Conservation (phyloP, 2,329 filamentous ascomycete genomes). For the Periglandula ipomoeae region DNA sequence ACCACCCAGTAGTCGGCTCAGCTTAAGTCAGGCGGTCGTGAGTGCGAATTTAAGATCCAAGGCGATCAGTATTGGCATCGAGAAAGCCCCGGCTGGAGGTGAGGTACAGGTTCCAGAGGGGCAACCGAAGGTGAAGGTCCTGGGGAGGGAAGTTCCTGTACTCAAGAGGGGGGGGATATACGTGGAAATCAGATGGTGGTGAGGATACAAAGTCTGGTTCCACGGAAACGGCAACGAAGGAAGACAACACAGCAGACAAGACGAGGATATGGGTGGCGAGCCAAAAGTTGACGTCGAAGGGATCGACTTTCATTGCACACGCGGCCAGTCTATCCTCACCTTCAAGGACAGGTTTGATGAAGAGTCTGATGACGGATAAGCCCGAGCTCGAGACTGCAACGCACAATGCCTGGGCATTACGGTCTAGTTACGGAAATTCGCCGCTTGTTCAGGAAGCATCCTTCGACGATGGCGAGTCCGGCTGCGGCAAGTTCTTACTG, state of each 20-base stretch:
- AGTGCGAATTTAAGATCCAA: slow-evolving; percentile 72
- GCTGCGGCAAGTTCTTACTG: slow-evolving; percentile 48
- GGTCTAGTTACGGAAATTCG: slow-evolving; percentile 26
- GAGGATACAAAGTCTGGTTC: background rate
- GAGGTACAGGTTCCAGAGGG: slow-evolving; percentile 66
- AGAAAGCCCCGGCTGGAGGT: slow-evolving; percentile 54
- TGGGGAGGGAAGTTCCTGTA: slow-evolving; percentile 66
- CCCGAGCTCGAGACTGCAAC: slow-evolving; percentile 42
- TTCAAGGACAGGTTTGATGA: slow-evolving; percentile 34
- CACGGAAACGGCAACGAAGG: background rate
- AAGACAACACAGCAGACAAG: slow-evolving; percentile 7
- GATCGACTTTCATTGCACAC: slow-evolving; percentile 50
- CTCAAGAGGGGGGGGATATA: slow-evolving; percentile 71
- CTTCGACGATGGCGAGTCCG: slow-evolving; percentile 53
- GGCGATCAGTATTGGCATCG: slow-evolving; percentile 65
- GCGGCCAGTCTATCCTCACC: slow-evolving; percentile 27
- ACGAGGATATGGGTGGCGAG: slow-evolving; percentile 40
- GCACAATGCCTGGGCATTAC: slow-evolving; percentile 48
- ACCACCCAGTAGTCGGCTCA: slow-evolving; percentile 73
- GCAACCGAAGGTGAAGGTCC: slow-evolving; percentile 62
- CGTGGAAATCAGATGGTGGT: slow-evolving; percentile 18
- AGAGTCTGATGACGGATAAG: slow-evolving; percentile 37
- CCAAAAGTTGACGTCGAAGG: slow-evolving; percentile 39
- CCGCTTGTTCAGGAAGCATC: slow-evolving; percentile 38
- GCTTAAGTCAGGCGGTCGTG: slow-evolving; percentile 74